phyloP scores from a whole-genome alignment of 2,329 filamentous ascomycete species.

The Arthroderma sp. region DNA sequence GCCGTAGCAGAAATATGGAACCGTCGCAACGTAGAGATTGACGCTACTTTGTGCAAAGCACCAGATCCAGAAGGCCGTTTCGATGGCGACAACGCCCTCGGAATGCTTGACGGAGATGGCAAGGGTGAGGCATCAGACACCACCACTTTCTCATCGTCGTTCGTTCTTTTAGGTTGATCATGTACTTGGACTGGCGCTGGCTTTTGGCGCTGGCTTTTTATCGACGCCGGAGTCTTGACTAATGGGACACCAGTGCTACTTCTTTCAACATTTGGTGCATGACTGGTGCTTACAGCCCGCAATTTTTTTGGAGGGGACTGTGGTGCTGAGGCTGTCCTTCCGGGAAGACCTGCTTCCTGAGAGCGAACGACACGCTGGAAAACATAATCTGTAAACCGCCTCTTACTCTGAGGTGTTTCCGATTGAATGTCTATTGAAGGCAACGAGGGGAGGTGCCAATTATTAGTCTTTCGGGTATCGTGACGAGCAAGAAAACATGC shows the following conservation, averaged over 20 bases:
- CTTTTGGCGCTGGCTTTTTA: too few relatives aligned
- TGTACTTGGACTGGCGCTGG: too few relatives aligned
- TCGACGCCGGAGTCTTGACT: not conserved
- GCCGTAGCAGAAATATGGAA: slow-evolving; percentile 27
- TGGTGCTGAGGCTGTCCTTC: not conserved
- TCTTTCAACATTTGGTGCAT: too few relatives aligned
- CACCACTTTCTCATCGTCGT: too few relatives aligned
- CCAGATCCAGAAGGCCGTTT: not conserved
- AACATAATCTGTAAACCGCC: slow-evolving; percentile 36
- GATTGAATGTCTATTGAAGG: slow-evolving; percentile 30
- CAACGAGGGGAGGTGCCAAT: not conserved
- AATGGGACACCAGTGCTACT: not conserved
- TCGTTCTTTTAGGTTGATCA: too few relatives aligned
- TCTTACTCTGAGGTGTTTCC: slow-evolving; percentile 31
- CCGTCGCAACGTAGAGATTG: slow-evolving; percentile 20
- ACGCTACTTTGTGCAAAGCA: slow-evolving; percentile 13
- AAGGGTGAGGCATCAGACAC: too few relatives aligned
- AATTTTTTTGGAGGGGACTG: not conserved
- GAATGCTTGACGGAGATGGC: too few relatives aligned
- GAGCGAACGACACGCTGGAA: slow-evolving; percentile 29
- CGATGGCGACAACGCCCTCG: too few relatives aligned
- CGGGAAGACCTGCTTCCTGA: slow-evolving; percentile 6
- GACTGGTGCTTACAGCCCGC: not conserved
- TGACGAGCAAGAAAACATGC: not conserved
- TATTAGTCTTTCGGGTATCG: not conserved